Evolutionary conservation across 306 rosid genomes (phyloP).

Genomic region (Canavalia gladiata): DNA sequence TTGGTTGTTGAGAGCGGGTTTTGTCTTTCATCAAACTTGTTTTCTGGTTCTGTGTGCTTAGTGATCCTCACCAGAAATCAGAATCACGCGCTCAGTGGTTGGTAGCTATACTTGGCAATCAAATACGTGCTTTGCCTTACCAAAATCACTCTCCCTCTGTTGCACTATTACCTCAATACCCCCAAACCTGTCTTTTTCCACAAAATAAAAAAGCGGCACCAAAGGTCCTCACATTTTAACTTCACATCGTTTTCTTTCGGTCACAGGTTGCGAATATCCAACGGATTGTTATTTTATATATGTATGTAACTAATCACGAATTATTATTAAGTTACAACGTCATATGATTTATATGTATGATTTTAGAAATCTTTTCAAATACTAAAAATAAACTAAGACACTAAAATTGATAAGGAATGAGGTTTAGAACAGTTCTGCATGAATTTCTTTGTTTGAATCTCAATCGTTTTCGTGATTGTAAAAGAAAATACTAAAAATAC

Average conservation of each 20-base stretch:
- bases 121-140: not conserved
- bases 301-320: not conserved
- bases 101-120: not conserved
- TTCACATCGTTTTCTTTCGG: no score
- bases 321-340: not conserved
- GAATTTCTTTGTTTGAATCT: no score
- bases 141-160: not conserved
- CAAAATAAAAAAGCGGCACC: not conserved
- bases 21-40: not conserved
- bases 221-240: not conserved
- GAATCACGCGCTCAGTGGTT: conserved; percentile 54
- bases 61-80: conserved; percentile 38
- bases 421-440: no score
- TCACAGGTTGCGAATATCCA: no score
- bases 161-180: conserved; percentile 22
- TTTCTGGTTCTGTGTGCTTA: conserved; percentile 39
- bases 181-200: conserved; percentile 7
- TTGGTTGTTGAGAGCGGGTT: conserved; percentile 4
- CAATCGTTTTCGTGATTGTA: no score
- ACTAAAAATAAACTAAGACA: no score
- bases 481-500: no score
- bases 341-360: not conserved
- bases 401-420: no score
- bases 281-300: no score
- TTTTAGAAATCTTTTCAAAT: no score